These are phyloP conservation scores for Amanita pseudoporphyria DNA, from an alignment of 768 basidiomycete genomes.

Conservation along the genomic window DNA sequence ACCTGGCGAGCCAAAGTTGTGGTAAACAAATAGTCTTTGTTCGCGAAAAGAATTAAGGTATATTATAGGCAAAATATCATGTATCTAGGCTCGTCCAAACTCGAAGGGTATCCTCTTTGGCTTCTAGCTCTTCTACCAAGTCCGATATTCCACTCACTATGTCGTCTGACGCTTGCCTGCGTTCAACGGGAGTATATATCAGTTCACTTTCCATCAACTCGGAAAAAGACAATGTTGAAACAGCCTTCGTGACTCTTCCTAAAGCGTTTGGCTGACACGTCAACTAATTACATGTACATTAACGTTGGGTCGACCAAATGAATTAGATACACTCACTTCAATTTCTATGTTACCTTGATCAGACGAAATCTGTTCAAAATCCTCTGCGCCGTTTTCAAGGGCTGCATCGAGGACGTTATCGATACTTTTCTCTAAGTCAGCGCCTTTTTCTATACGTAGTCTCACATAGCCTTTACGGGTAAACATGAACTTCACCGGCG, in stretches of 20 bases:
- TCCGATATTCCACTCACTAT: conserved; percentile 27
- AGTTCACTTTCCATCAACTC: conserved; percentile 38
- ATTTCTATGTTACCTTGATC: conserved; percentile 20
- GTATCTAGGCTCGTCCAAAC: conserved; percentile 47
- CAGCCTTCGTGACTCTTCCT: conserved; percentile 25
- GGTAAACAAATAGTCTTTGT: too few species aligned
- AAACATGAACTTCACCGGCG: conserved; percentile 62
- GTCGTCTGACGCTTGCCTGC: conserved; percentile 28
- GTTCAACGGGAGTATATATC: conserved; percentile 43
- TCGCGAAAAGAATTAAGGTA: background rate
- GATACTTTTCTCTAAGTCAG: conserved; percentile 17
- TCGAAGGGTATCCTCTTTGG: conserved; percentile 45
- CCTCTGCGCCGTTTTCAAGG: conserved; percentile 31
- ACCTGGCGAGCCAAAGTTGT: too few species aligned
- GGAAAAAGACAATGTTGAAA: conserved; percentile 18
- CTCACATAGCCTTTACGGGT: conserved; percentile 42
- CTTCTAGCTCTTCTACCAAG: conserved; percentile 45
- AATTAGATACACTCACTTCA: background rate
- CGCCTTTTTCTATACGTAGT: conserved; percentile 26
- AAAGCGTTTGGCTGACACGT: conserved; percentile 33
- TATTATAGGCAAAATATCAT: conserved; percentile 1
- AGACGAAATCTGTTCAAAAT: conserved; percentile 28
- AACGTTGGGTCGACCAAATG: background rate
- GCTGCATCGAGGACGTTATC: conserved; percentile 31
- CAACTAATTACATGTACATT: conserved; percentile 23